Evolutionary conservation across 1,139 yeast genomes (phyloP).

Genomic region (Debaryomyces sp.): DNA sequence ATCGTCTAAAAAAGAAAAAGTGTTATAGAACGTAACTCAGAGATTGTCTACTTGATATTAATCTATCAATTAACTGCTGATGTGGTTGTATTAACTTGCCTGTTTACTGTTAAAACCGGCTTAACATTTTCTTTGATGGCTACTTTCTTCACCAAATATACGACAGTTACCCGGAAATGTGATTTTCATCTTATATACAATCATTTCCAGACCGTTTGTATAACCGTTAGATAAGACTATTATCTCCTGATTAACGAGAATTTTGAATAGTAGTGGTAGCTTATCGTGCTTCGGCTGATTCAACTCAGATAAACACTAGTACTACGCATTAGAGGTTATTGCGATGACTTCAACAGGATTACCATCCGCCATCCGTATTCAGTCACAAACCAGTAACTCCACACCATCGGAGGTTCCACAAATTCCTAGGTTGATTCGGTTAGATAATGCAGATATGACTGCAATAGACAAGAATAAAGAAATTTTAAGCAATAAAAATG

Average conservation of each 20-base stretch:
- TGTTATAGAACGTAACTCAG: constrained; percentile 4
- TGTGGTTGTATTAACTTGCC: not conserved
- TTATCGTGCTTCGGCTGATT: constrained; percentile 3
- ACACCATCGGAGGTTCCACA: not conserved
- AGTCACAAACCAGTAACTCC: not conserved
- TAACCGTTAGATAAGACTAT: constrained; percentile 3
- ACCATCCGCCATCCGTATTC: not conserved
- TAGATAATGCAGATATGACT: not conserved
- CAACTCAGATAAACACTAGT: constrained; percentile 1
- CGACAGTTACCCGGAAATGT: constrained; percentile 1
- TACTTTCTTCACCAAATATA: constrained; percentile 1
- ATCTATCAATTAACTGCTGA: not conserved
- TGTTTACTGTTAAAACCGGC: not conserved
- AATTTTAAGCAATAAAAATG: not conserved
- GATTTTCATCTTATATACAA: not conserved
- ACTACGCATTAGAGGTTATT: not conserved
- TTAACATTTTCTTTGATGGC: not conserved
- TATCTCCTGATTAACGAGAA: not conserved
- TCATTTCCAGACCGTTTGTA: not conserved
- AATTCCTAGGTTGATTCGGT: not conserved
- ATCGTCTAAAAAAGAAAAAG: constrained; percentile 1
- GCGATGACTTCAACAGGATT: constrained; percentile 3
- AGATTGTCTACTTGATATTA: constrained; percentile 5
- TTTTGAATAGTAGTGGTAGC: not conserved
- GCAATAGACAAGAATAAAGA: not conserved